Evolutionary conservation across 176 grass and related monocot genomes (phyloP), one percentile per base, ranked within the genome.

Genomic region (Aegilops speltoides): DNA sequence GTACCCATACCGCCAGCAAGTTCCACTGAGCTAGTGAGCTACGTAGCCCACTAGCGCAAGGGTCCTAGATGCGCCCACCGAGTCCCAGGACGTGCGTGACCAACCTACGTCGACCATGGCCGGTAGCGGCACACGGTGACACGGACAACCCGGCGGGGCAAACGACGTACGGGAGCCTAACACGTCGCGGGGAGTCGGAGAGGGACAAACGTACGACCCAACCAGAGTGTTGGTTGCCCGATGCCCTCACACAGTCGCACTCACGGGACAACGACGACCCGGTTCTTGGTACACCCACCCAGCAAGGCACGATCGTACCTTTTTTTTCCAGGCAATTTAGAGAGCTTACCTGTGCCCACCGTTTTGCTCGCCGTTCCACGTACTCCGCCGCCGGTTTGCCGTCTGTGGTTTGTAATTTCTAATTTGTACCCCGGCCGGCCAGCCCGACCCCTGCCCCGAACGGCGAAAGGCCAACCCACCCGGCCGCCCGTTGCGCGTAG

Each of bases 331-430:
- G n/a, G n/a, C n/a, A n/a, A n/a, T n/a, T n/a, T n/a, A n/a, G n/a
- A n/a, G n/a, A n/a, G n/a, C n/a, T n/a, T n/a, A n/a, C n/a, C 26
- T 31, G 7, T 11, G 5, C 13, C 81, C 67, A 82, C 46, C 22
- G 31, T 82, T 69, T 24, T 0, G 64, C 28, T 5, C 11, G 20
- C 28, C 43, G 6, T 33, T 1, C 9, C 81, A 19, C 37, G 1
- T 16, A 6, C 45, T 6, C 74, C 83, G 1, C 74, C 28, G 12
- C n/a, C 67, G 29, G 73, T 77, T 77, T 36, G 38, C 72, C 28
- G 48, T 22, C 17, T 7, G 26, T 28, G 83, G 83, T 85, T 85
- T 78, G 43, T 38, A 38, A 31, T n/a, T n/a, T n/a, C n/a, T 14
- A 6, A 24, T 48, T 26, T 5, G 14, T 17, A 32, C 73, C 41